Evolutionary conservation across 179 eudicot genomes (phyloP).

Genomic region (Vitellaria paradoxa): DNA sequence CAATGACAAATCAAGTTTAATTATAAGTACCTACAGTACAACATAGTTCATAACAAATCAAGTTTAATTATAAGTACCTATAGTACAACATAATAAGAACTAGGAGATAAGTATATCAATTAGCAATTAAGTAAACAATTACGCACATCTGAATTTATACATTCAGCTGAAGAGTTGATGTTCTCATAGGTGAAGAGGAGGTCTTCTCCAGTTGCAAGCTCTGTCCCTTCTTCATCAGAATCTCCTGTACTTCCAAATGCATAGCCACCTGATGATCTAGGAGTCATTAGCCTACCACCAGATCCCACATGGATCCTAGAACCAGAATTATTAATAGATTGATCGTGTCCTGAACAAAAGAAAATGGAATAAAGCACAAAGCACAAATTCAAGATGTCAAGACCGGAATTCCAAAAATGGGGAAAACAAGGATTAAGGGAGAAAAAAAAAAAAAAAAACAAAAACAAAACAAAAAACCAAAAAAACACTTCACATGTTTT

Average conservation of each 20-base stretch:
- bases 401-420: background rate
- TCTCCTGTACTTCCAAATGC: slow-evolving; percentile 40
- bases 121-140: background rate
- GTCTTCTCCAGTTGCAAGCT: slow-evolving; percentile 37
- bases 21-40: background rate
- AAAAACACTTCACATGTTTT: background rate
- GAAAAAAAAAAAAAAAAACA: background rate
- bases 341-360: slow-evolving; percentile 38
- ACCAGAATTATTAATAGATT: slow-evolving; percentile 32
- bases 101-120: background rate
- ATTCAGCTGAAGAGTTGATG: slow-evolving; percentile 27
- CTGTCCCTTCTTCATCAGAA: slow-evolving; percentile 50
- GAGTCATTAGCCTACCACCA: slow-evolving; percentile 39
- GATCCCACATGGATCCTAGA: slow-evolving; percentile 36
- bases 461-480: background rate
- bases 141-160: slow-evolving; percentile 29
- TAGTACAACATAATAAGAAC: background rate
- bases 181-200: slow-evolving; percentile 30
- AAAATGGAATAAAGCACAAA: slow-evolving; percentile 11
- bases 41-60: slow-evolving; percentile 2
- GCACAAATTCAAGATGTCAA: background rate
- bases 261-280: slow-evolving; percentile 44
- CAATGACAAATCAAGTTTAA: background rate
- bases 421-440: background rate
- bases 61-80: background rate